Evolutionary conservation across 1,139 yeast genomes (phyloP).

Genomic region (Debaryomyces sp.): DNA sequence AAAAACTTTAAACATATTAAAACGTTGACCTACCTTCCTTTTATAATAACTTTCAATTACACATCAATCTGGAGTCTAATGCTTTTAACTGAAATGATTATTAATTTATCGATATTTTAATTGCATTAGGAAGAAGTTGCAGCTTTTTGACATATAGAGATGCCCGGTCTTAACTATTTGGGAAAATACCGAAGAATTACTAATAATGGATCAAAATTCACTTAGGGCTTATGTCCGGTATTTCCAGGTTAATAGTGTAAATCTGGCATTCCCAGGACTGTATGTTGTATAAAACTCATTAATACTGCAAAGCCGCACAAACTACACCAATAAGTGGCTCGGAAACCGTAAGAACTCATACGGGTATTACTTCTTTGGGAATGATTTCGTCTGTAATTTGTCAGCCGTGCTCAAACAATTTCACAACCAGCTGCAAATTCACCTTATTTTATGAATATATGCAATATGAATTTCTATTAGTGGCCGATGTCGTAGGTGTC

Average conservation of each 20-base stretch:
- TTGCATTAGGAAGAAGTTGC: neutral
- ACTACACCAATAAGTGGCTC: no score
- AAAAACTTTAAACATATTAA: no score
- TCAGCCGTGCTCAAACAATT: neutral
- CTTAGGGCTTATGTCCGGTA: neutral
- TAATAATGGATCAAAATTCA: neutral
- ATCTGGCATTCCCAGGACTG: neutral
- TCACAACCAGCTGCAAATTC: neutral
- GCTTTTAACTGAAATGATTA: neutral
- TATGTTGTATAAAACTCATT: no score
- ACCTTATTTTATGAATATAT: neutral
- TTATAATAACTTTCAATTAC: neutral
- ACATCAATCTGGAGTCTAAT: neutral
- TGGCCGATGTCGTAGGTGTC: no score
- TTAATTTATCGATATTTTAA: neutral
- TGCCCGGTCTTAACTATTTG: neutral
- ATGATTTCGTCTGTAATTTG: neutral
- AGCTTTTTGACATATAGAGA: neutral
- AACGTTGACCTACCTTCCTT: neutral
- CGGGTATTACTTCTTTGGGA: neutral
- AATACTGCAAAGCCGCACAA: neutral
- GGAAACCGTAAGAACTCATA: neutral
- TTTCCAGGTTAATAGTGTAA: neutral
- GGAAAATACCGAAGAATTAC: neutral
- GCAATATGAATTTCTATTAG: no score